These are phyloP conservation scores for Macrotyloma uniflorum DNA, from an alignment of 306 rosid genomes.

Conservation along the genomic window DNA sequence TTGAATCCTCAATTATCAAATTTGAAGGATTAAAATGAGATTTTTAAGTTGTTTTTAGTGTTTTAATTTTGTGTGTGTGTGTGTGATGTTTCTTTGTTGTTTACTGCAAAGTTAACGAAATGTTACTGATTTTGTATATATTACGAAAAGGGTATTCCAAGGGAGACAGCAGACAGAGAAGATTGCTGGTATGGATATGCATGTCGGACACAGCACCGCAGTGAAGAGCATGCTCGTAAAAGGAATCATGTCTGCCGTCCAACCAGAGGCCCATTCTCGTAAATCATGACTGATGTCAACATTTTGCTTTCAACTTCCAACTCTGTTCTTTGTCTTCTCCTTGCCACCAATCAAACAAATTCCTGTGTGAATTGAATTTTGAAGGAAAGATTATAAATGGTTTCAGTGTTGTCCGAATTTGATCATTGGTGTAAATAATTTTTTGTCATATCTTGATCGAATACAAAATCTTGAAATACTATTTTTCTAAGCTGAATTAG, in stretches of 20 bases:
- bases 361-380: no score
- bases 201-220: constrained; percentile 91
- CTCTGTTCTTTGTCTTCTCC: background rate
- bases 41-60: no score
- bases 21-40: no score
- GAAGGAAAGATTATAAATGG: no score
- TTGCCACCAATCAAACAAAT: no score
- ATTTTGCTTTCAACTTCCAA: background rate
- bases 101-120: constrained; percentile 6
- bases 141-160: constrained; percentile 52
- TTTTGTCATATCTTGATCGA: no score
- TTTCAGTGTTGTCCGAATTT: no score
- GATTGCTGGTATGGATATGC: constrained; percentile 98
- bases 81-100: background rate
- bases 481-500: no score
- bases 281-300: constrained; percentile 17
- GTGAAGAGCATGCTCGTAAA: constrained; percentile 78
- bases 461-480: no score
- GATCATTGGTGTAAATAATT: no score
- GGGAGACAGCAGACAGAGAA: constrained; percentile 62
- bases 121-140: constrained; percentile 2
- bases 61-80: no score
- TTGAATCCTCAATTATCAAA: no score
- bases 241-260: constrained; percentile 91
- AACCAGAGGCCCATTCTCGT: constrained; percentile 62